These are phyloP conservation scores for Trichosporon coremiiforme DNA, from an alignment of 1,284 basidiomycete genomes.

Conservation along the genomic window DNA sequence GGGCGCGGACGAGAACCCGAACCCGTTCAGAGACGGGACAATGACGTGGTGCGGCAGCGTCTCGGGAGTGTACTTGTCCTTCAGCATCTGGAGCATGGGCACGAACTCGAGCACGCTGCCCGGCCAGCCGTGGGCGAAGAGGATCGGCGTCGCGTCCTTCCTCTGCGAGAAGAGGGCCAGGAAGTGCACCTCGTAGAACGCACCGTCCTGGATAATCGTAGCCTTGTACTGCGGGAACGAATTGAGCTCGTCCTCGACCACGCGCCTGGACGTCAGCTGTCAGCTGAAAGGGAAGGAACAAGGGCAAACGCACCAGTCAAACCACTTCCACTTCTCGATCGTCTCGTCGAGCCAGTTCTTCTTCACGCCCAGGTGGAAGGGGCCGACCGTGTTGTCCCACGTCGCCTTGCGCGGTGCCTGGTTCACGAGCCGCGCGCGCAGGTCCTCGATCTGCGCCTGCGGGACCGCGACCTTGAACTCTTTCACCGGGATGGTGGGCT, in stretches of 20 bases:
- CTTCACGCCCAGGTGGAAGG: slow-evolving; percentile 34
- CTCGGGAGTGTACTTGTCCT: slow-evolving; percentile 38
- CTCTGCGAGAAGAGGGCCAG: slow-evolving; percentile 43
- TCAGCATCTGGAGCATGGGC: slow-evolving; percentile 41
- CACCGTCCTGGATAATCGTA: slow-evolving; percentile 26
- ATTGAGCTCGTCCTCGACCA: slow-evolving; percentile 39
- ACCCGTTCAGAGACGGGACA: slow-evolving; percentile 49
- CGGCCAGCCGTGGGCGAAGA: slow-evolving; percentile 56
- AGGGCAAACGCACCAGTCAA: slow-evolving; percentile 41
- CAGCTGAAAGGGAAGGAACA: background rate
- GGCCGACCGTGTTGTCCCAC: slow-evolving; percentile 44
- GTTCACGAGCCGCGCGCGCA: slow-evolving; percentile 38
- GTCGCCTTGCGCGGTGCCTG: slow-evolving; percentile 36
- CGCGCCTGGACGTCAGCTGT: slow-evolving; percentile 33
- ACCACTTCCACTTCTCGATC: slow-evolving; percentile 35
- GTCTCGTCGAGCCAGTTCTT: slow-evolving; percentile 38
- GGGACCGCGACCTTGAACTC: slow-evolving; percentile 40
- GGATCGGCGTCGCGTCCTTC: slow-evolving; percentile 45
- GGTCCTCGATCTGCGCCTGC: slow-evolving; percentile 42
- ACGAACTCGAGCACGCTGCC: slow-evolving; percentile 50
- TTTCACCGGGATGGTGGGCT: slow-evolving; percentile 38
- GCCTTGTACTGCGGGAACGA: slow-evolving; percentile 39
- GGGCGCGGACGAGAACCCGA: slow-evolving; percentile 46
- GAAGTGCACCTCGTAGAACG: slow-evolving; percentile 45
- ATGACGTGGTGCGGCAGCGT: slow-evolving; percentile 43